phyloP scores from a whole-genome alignment of 2,329 filamentous ascomycete species.

The Scedosporium aurantiacum region DNA sequence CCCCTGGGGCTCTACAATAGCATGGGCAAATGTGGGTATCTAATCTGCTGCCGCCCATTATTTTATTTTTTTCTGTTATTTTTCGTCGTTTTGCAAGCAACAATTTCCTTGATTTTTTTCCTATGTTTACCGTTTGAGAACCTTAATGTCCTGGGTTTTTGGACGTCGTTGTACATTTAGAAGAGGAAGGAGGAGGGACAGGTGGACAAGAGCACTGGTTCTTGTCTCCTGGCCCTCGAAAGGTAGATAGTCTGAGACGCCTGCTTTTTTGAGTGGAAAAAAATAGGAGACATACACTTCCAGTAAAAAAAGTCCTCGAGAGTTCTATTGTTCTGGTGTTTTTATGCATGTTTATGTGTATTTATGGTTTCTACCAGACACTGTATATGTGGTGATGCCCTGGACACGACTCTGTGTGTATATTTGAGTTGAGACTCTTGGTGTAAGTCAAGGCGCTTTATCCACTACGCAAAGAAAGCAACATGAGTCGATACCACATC shows the following conservation, averaged over 20 bases:
- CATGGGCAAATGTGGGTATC: neutral
- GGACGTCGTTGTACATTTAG: neutral
- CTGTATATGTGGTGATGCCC: too few species aligned
- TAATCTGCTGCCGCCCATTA: neutral
- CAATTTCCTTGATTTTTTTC: neutral
- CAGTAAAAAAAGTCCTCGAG: neutral
- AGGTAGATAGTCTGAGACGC: neutral
- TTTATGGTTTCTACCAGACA: neutral
- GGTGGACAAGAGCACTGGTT: neutral
- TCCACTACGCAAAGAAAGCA: too few species aligned
- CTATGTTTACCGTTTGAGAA: neutral
- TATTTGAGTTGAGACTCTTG: too few species aligned
- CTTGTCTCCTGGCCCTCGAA: neutral
- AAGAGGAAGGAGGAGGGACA: neutral
- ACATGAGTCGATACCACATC: too few species aligned
- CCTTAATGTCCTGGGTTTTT: neutral
- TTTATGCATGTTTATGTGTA: neutral
- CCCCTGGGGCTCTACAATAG: neutral
- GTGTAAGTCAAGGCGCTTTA: too few species aligned
- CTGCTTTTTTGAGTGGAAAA: neutral
- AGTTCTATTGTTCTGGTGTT: neutral
- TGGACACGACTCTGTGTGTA: too few species aligned
- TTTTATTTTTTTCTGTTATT: neutral
- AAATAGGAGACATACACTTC: conserved; percentile 1
- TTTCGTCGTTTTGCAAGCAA: neutral